phyloP scores from a whole-genome alignment of 805 yeast genomes.

The Wickerhamiella sorbophila region DNA sequence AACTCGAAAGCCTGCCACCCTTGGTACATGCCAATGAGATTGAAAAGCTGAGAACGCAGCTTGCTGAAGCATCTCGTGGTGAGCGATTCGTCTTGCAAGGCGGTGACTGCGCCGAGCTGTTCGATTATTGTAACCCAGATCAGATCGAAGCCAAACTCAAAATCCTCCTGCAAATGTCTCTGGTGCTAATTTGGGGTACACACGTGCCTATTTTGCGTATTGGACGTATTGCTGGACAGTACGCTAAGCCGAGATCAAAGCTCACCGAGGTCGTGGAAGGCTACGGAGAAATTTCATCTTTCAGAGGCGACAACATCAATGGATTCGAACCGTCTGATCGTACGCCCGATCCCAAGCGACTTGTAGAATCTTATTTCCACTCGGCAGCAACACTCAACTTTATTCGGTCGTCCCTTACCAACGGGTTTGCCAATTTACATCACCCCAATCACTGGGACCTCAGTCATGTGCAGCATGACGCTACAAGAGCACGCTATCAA shows the following conservation, averaged over 20 bases:
- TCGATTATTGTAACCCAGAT: constrained; percentile 30
- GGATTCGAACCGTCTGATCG: constrained; percentile 29
- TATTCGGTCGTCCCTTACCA: constrained; percentile 24
- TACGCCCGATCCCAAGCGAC: constrained; percentile 29
- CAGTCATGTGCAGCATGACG: constrained; percentile 27
- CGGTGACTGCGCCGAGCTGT: constrained; percentile 33
- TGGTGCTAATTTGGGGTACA: constrained; percentile 32
- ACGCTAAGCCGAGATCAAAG: constrained; percentile 33
- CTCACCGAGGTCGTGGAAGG: constrained; percentile 30
- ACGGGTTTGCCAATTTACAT: constrained; percentile 31
- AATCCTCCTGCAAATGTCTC: constrained; percentile 30
- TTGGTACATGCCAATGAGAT: constrained; percentile 29
- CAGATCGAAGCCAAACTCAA: constrained; percentile 30
- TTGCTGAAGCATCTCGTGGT: constrained; percentile 30
- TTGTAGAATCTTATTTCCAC: constrained; percentile 31
- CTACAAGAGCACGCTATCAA: constrained; percentile 28
- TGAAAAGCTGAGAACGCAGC: constrained; percentile 23
- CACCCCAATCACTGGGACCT: constrained; percentile 30
- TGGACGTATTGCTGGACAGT: constrained; percentile 33
- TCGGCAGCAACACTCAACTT: constrained; percentile 33
- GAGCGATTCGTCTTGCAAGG: constrained; percentile 32
- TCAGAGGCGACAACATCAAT: constrained; percentile 32
- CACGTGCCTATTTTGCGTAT: constrained; percentile 29
- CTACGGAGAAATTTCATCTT: constrained; percentile 27
- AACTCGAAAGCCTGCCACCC: constrained; percentile 31